Evolutionary conservation across 2,329 filamentous ascomycete genomes (phyloP), one percentile per base, ranked within the genome.

Genomic region (Bipolaris oryzae): DNA sequence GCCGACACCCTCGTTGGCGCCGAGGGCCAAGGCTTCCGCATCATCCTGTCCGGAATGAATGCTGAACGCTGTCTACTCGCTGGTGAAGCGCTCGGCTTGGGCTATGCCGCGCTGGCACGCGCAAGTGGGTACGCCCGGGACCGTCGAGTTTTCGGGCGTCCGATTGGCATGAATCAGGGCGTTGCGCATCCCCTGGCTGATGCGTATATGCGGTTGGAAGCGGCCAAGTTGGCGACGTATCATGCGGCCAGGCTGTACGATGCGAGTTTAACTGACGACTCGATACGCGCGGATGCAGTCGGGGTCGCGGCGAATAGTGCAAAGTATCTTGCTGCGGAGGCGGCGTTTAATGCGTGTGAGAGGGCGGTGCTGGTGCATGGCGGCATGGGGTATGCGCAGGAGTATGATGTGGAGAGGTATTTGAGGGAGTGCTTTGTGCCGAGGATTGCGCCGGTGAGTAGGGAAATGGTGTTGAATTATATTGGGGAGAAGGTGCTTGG

Each of bases 401-500:
- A 87, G 64, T 87, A 86, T 64, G 82, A 87, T 68, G 85, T 87
- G 0, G 85, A 87, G 72, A 74, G 85, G 44, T 87, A 84, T 70
- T 63, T 87, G 50, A 76, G 85, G 35, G 85, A 87, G 70, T 82
- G 81, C 50, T 80, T 87, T 55, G 84, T 87, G 9, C 85, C 85
- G 1, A 69, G 85, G 20, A 84, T 87, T 57, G 85, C 85, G 2
- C 85, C 85, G 0, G 82, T 87, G 5, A 85, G 82, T 62, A 72
- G 82, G 52, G 89, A 91, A 77, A 91, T 91, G 89, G 89, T 91
- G 50, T 77, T 90, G 79, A 91, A 91, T 63, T 91, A 87, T 71
- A 83, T 91, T 11, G 81, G 83, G 2, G 88, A 91, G 71, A 89
- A 85, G 76, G 88, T 85, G 0, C 74, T 91, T n/a, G 77, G 81